These are phyloP conservation scores for Claviceps sp. DNA, from an alignment of 2,329 filamentous ascomycete species.

Conservation along the genomic window DNA sequence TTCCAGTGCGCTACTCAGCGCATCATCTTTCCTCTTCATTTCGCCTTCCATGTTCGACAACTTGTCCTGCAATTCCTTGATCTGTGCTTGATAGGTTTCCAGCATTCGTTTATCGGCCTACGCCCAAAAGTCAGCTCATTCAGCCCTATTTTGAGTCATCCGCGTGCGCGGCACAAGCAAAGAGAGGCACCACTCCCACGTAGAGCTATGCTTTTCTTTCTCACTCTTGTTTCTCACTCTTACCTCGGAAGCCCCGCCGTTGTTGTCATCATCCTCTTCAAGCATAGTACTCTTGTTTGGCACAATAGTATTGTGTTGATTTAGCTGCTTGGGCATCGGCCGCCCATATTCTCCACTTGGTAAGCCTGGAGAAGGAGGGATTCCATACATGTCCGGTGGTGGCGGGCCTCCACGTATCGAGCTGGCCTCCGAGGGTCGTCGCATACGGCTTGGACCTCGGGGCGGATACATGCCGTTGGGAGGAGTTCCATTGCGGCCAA, in stretches of 20 bases:
- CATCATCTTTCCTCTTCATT: conserved; percentile 58
- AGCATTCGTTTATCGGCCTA: conserved; percentile 60
- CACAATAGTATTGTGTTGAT: conserved; percentile 85
- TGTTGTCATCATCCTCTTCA: conserved; percentile 75
- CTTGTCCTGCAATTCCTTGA: conserved; percentile 61
- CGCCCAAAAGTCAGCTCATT: conserved; percentile 8
- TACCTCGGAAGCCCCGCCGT: conserved; percentile 25
- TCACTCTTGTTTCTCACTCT: conserved; percentile 11
- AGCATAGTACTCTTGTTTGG: conserved; percentile 97
- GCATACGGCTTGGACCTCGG: conserved; percentile 37
- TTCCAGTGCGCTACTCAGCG: conserved; percentile 47
- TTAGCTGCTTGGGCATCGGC: conserved; percentile 73
- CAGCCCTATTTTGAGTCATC: background rate
- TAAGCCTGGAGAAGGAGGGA: conserved; percentile 46
- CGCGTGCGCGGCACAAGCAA: background rate
- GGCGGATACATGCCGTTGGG: conserved; percentile 39
- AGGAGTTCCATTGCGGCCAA: conserved; percentile 49
- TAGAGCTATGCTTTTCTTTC: background rate
- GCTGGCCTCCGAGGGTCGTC: conserved; percentile 48
- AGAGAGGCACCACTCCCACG: background rate
- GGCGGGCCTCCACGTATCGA: conserved; percentile 37
- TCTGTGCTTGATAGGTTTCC: conserved; percentile 67
- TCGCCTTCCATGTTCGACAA: conserved; percentile 57
- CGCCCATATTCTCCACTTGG: conserved; percentile 54
- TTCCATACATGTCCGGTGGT: conserved; percentile 31